Conservation (phyloP, 495 filamentous ascomycete species). For the Podospora conica region DNA sequence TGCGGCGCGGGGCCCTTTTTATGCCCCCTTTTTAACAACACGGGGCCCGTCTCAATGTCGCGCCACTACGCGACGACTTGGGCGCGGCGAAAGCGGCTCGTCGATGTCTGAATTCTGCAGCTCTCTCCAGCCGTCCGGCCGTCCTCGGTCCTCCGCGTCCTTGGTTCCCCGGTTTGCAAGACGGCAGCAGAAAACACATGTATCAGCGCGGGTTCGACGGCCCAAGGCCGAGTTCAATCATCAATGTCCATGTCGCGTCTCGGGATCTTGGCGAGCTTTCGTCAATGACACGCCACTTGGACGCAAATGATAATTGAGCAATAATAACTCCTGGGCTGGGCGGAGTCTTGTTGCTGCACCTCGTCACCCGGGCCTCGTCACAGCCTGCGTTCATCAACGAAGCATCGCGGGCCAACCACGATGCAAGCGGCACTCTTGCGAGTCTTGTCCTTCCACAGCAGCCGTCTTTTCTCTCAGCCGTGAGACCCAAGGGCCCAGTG, state of each 20-base stretch:
- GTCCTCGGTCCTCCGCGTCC: background rate
- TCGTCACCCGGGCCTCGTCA: background rate
- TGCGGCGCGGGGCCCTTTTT: background rate
- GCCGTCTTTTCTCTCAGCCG: background rate
- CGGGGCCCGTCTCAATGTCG: no score
- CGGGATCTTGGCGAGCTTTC: background rate
- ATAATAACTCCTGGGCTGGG: background rate
- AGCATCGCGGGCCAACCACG: background rate
- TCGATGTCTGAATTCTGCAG: background rate
- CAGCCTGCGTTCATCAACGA: background rate
- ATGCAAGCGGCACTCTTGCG: background rate
- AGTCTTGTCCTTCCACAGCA: background rate
- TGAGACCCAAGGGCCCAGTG: background rate
- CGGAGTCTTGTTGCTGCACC: background rate
- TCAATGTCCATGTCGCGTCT: background rate
- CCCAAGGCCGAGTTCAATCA: background rate
- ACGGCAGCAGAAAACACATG: background rate
- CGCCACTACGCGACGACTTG: no score
- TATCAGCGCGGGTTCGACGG: background rate
- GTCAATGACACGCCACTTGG: background rate
- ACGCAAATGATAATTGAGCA: background rate
- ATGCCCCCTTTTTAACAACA: background rate
- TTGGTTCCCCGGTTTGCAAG: background rate
- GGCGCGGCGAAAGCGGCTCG: background rate
- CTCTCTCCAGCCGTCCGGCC: background rate